Base-by-base conservation (phyloP, 2,329 filamentous ascomycete species). In the Dothistroma septosporum region DNA sequence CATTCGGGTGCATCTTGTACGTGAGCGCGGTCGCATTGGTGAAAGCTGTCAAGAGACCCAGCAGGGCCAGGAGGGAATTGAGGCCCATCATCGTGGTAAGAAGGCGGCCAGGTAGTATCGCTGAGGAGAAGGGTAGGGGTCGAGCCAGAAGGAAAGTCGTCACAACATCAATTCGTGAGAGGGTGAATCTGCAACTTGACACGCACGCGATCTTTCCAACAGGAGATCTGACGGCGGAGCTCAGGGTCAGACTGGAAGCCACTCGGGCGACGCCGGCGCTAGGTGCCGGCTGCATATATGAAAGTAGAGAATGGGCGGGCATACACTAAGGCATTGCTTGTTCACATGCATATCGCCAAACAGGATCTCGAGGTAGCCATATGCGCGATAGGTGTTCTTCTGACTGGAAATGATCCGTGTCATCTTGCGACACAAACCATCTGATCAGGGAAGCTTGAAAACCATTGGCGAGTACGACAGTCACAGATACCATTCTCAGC, bases 1-100 rank as follows among this genome's bases (percentile, higher is more conserved):
- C 94, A 80, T 95, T 90, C 55, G 94, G 90, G 56, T 83, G 79
- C 52, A 99, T 83, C 78, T 92, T 91, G 82, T 97, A 99, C 53
- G 94, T 99, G 73, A 99, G 83, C 46, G 94, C 92, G 4, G 94
- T 99, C 41, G 91, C 92, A 57, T 89, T 87, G 57, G 88, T 89
- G 62, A 89, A 80, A 62, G 88, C 87, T 60, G 86, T 79, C 75
- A 95, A 74, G 57, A 94, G 83, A 79, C 88, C 85, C 69, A 84
- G 53, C 12, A 75, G 65, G 63, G 65, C 64, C 49, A 71, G 61
- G n/a, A 73, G 58, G 28, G 68, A 60, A 52, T 63, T 55, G 50
- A 70, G 54, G 59, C 63, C 55, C 53, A 72, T 63, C 70, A 73
- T 73, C 14, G 53, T 59, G 35, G 41, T 22, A 24, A 37, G 31